Evolutionary conservation across 495 filamentous ascomycete genomes (phyloP), one percentile per base, ranked within the genome.

Genomic region (Astrocystis sublimbata): DNA sequence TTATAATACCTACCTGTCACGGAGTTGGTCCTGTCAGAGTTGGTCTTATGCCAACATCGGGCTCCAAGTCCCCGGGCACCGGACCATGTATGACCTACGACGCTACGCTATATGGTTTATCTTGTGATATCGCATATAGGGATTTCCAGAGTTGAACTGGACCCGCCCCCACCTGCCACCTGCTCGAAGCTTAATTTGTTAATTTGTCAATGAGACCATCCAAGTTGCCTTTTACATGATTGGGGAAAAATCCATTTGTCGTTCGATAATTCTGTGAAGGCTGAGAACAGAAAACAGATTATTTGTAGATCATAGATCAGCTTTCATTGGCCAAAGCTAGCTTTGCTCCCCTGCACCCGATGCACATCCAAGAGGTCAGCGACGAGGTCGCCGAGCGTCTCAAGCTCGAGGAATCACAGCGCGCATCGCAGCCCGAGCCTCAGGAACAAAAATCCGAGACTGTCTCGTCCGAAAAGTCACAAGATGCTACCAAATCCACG

Each of bases 351-450:
- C n/a, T 12, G 42, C 19, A 6, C 13, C 42, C 17, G 31, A 71
- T 75, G 70, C 63, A 56, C 33, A 58, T 71, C 46, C 65, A 70
- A 56, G 67, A 73, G 61, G 66, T 75, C 64, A 65, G 67, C 47
- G 72, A 75, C n/a, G 65, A 73, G 60, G 63, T 68, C 46, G 68
- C 70, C 24, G 68, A 71, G 63, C 66, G 69, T 56, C 63, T 75
- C n/a, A 71, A 70, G 54, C 33, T 71, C 53, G 62, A 65, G 41
- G n/a, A 66, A 42, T 58, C 51, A 3, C 55, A 64, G 17, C n/a
- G 43, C 12, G 36, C 65, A 45, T 12, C 55, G 12, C 42, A 58
- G 40, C n/a, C 51, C 3, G 53, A 61, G 77, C 47, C 72, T 76
- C 36, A 69, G 72, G 1, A 67, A 65, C 19, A 73, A 71, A 19